Evolutionary conservation across 164 flowering plant species (phyloP).

Genomic region (Nymphaea thermarum): DNA sequence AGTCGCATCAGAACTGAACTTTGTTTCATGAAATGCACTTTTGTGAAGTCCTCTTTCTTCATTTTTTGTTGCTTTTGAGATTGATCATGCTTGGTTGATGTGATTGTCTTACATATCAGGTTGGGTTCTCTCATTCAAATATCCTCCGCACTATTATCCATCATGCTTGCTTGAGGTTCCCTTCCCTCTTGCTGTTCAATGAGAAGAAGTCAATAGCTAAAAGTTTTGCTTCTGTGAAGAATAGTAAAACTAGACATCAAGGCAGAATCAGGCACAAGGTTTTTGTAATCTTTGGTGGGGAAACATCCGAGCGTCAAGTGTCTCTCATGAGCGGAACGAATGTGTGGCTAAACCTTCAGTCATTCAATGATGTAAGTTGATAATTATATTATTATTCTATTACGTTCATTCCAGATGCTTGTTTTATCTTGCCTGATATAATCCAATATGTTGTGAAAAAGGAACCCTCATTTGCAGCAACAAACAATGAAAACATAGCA

Average conservation of each 20-base stretch:
- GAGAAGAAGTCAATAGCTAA: constrained; percentile 18
- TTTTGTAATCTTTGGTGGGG: constrained; percentile 84
- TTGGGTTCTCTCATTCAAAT: constrained; percentile 83
- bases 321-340: constrained; percentile 97
- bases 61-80: not conserved
- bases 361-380: constrained; percentile 67
- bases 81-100: not conserved
- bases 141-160: constrained; percentile 64
- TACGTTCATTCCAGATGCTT: no score
- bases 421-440: no score
- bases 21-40: not conserved
- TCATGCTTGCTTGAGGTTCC: constrained; percentile 72
- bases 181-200: constrained; percentile 25
- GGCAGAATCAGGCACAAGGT: constrained; percentile 28
- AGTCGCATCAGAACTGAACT: no score
- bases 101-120: constrained; percentile 21
- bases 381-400: no score
- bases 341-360: constrained; percentile 83
- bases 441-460: no score
- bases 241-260: constrained; percentile 10
- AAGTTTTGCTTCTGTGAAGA: constrained; percentile 19
- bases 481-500: no score
- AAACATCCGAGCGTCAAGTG: constrained; percentile 87
- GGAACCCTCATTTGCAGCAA: no score
- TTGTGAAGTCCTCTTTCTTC: not conserved